Evolutionary conservation across 768 basidiomycete genomes (phyloP).

Genomic region (Crassisporium funariophilum): DNA sequence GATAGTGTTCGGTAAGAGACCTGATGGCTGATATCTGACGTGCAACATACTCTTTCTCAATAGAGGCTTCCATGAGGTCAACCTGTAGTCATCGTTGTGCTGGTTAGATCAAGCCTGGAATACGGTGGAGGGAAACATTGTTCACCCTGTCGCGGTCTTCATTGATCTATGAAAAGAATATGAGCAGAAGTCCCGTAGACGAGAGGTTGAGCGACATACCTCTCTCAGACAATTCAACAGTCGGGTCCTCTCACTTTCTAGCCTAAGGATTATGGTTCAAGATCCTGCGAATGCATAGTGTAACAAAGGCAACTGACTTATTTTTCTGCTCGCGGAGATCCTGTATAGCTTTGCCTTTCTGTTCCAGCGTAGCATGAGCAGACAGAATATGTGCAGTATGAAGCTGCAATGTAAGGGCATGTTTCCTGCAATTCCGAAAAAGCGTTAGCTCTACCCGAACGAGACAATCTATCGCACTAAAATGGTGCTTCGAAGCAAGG

Average conservation of each 20-base stretch:
- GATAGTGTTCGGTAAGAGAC: neutral
- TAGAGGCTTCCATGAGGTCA: slow-evolving; percentile 66
- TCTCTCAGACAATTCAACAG: slow-evolving; percentile 69
- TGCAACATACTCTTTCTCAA: slow-evolving; percentile 65
- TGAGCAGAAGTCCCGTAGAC: neutral
- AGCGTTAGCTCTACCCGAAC: too few relatives aligned
- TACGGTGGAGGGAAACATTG: too few relatives aligned
- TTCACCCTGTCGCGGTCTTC: slow-evolving; percentile 75
- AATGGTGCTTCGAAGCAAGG: too few relatives aligned
- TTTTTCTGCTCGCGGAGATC: slow-evolving; percentile 85
- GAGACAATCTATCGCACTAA: too few relatives aligned
- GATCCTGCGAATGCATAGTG: neutral
- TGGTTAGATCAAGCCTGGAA: neutral
- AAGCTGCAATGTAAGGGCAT: slow-evolving; percentile 79
- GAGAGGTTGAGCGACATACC: slow-evolving; percentile 40
- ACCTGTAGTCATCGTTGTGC: slow-evolving; percentile 39
- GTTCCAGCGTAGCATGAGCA: slow-evolving; percentile 76
- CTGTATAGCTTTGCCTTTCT: slow-evolving; percentile 77
- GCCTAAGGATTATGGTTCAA: slow-evolving; percentile 36
- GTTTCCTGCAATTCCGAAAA: too few relatives aligned
- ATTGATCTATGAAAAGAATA: slow-evolving; percentile 55
- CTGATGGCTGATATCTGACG: slow-evolving; percentile 7
- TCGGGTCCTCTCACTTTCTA: slow-evolving; percentile 75
- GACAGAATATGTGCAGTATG: slow-evolving; percentile 88
- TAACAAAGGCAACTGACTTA: slow-evolving; percentile 48